phyloP scores from a whole-genome alignment of 2,329 filamentous ascomycete species.

The Epichloe scottii region DNA sequence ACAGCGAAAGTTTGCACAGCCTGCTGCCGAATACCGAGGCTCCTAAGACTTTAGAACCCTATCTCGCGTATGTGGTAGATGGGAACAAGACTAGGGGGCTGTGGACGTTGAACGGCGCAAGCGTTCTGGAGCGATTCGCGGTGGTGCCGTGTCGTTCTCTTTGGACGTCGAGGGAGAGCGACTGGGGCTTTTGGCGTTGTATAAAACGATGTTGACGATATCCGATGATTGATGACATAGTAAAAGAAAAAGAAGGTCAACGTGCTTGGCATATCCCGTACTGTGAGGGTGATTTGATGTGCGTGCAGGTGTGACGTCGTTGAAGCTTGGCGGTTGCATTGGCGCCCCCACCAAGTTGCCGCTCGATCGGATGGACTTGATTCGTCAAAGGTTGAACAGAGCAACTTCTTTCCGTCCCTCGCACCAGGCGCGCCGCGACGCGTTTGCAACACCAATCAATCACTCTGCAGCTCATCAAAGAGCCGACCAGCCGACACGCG shows the following conservation, averaged over 20 bases:
- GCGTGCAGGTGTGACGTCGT: no score
- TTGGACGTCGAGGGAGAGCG: conserved; percentile 20
- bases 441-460: no score
- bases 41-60: conserved; percentile 11
- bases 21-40: background rate
- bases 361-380: no score
- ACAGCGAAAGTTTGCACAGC: background rate
- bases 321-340: no score
- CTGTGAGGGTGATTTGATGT: no score
- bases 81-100: conserved; percentile 8
- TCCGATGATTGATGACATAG: background rate
- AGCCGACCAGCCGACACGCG: background rate
- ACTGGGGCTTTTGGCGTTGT: conserved; percentile 21
- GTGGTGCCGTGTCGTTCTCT: conserved; percentile 25
- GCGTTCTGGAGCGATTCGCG: conserved; percentile 9
- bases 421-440: no score
- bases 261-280: no score
- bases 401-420: no score
- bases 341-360: no score
- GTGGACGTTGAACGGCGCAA: conserved; percentile 6
- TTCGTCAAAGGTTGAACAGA: no score
- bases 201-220: conserved; percentile 12
- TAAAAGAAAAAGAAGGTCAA: no score
- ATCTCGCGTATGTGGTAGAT: conserved; percentile 22
- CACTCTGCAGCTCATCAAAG: no score